Evolutionary conservation across 768 basidiomycete species (phyloP).

Genomic region (Termitomyces sp.): DNA sequence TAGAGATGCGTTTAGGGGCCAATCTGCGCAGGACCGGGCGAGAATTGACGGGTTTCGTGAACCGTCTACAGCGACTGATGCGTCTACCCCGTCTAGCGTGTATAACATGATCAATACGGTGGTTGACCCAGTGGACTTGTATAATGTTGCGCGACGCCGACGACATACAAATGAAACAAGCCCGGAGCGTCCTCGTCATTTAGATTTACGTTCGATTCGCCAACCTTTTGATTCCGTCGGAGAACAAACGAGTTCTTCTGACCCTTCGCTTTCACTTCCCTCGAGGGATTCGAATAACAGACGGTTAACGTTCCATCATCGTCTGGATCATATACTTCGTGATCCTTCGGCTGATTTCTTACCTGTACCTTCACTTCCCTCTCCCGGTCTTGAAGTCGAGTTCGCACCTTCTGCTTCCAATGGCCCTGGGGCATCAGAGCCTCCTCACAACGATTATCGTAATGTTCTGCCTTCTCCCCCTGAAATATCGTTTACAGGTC

Average conservation of each 20-base stretch:
- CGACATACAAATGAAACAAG: not conserved
- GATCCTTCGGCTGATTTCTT: constrained; percentile 4
- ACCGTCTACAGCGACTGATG: no score
- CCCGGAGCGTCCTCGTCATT: not conserved
- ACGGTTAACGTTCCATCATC: not conserved
- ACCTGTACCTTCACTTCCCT: constrained; percentile 18
- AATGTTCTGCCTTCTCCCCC: not conserved
- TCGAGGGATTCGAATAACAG: not conserved
- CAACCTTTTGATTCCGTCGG: not conserved
- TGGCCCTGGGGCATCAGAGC: not conserved
- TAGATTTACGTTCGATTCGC: not conserved
- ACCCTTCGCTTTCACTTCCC: not conserved
- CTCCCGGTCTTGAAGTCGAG: constrained; percentile 24
- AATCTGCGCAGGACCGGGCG: constrained; percentile 6
- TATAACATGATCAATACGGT: not conserved
- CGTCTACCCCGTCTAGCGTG: not conserved
- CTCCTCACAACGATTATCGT: not conserved
- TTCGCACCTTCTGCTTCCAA: not conserved
- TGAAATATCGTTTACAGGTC: not conserved
- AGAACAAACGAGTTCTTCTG: not conserved
- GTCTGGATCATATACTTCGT: not conserved
- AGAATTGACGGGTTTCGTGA: not conserved
- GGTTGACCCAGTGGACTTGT: not conserved
- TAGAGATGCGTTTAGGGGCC: not conserved
- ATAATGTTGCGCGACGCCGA: not conserved